Evolutionary conservation across 1,139 yeast genomes (phyloP).

Genomic region (Nakaseomyces glabratus): DNA sequence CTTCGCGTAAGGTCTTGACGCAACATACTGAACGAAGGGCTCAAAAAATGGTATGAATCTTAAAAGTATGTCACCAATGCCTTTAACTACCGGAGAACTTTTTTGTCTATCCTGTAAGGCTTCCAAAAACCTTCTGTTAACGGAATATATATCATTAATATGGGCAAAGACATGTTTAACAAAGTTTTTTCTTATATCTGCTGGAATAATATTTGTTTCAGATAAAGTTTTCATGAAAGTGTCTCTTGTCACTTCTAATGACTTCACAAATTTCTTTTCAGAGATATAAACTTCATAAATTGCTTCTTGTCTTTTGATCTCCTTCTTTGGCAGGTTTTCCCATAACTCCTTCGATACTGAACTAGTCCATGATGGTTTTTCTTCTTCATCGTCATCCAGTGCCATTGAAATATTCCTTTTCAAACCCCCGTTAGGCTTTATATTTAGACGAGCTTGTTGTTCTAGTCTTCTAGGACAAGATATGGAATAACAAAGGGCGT

Average conservation of each 20-base stretch:
- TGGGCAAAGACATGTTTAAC: slow-evolving; percentile 88
- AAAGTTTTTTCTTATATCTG: slow-evolving; percentile 79
- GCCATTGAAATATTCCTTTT: slow-evolving; percentile 74
- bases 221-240: slow-evolving; percentile 89
- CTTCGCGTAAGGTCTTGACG: slow-evolving; percentile 93
- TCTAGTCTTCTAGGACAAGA: slow-evolving; percentile 97
- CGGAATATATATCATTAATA: slow-evolving; percentile 75
- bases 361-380: slow-evolving; percentile 88
- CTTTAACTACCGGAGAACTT: slow-evolving; percentile 72
- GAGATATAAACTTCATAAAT: slow-evolving; percentile 91
- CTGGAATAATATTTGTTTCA: slow-evolving; percentile 79
- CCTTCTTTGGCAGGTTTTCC: slow-evolving; percentile 71
- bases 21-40: slow-evolving; percentile 87
- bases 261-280: slow-evolving; percentile 91
- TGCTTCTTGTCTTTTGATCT: slow-evolving; percentile 88
- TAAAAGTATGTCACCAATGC: slow-evolving; percentile 78
- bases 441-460: slow-evolving; percentile 85
- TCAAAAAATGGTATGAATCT: slow-evolving; percentile 82
- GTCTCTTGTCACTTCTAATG: slow-evolving; percentile 85
- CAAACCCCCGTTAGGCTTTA: slow-evolving; percentile 84
- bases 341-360: slow-evolving; percentile 78
- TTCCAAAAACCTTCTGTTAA: slow-evolving; percentile 79
- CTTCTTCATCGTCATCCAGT: slow-evolving; percentile 68
- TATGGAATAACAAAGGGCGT: slow-evolving; percentile 80
- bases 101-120: slow-evolving; percentile 86